phyloP scores from a whole-genome alignment of 768 basidiomycete genomes.

The Harrya chromipes region DNA sequence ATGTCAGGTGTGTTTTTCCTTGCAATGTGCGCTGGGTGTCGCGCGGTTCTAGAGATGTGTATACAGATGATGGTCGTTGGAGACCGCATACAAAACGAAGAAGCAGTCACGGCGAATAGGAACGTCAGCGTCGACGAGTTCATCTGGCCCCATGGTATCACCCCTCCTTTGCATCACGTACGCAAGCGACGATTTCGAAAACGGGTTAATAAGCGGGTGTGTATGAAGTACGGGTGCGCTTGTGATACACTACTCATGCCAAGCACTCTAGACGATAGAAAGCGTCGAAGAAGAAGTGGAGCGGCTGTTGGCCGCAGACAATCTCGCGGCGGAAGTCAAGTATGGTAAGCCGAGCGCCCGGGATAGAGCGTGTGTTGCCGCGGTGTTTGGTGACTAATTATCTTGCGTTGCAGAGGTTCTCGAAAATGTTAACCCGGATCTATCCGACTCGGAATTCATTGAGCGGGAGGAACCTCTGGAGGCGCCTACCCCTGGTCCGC shows the following conservation, averaged over 20 bases:
- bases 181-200: constrained; percentile 92
- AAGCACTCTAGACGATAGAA: constrained; percentile 71
- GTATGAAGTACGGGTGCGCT: constrained; percentile 17
- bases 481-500: constrained; percentile 67
- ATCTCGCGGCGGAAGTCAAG: constrained; percentile 68
- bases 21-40: constrained; percentile 8
- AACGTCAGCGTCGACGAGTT: constrained; percentile 91
- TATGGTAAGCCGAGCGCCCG: constrained; percentile 49
- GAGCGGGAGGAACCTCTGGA: constrained; percentile 61
- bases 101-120: constrained; percentile 55
- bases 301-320: constrained; percentile 76
- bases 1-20: constrained; percentile 66
- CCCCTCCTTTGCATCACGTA: constrained; percentile 87
- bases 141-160: constrained; percentile 95
- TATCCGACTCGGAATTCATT: constrained; percentile 86
- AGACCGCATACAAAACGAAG: constrained; percentile 68
- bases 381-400: neutral
- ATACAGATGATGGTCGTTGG: constrained; percentile 89
- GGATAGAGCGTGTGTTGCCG: too few relatives aligned
- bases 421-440: constrained; percentile 87
- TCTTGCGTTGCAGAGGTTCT: constrained; percentile 57
- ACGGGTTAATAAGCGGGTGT: constrained; percentile 75
- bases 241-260: constrained; percentile 3
- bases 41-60: constrained; percentile 2
- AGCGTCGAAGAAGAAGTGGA: constrained; percentile 94